phyloP scores from a whole-genome alignment of 2,329 filamentous ascomycete species.

The Monilinia vaccinii-corymbosi region DNA sequence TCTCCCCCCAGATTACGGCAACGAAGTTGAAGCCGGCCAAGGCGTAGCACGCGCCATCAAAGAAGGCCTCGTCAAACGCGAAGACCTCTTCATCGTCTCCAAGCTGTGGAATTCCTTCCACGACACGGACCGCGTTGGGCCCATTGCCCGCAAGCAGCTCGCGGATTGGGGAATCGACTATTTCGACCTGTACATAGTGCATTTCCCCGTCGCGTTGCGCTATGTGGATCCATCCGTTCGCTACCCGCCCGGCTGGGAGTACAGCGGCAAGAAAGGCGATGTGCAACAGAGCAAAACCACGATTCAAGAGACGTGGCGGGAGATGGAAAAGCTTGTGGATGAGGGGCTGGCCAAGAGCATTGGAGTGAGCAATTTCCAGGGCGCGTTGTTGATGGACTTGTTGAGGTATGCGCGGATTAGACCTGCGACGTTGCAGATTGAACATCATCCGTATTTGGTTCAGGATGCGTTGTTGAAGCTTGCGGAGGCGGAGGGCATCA shows the following conservation, averaged over 20 bases:
- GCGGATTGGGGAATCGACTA: conserved; percentile 79
- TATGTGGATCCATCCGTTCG: conserved; percentile 72
- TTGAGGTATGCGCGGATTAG: conserved; percentile 67
- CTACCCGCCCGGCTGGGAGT: conserved; percentile 73
- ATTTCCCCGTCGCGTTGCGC: conserved; percentile 81
- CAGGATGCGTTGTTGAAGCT: conserved; percentile 63
- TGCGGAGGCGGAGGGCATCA: conserved; percentile 59
- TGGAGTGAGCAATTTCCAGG: conserved; percentile 77
- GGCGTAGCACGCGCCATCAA: conserved; percentile 72
- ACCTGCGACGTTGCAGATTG: conserved; percentile 74
- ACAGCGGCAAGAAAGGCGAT: conserved; percentile 49
- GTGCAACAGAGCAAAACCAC: conserved; percentile 57
- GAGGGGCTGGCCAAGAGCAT: conserved; percentile 62
- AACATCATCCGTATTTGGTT: conserved; percentile 83
- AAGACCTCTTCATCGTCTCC: conserved; percentile 84
- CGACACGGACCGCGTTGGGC: conserved; percentile 66
- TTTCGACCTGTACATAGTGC: conserved; percentile 83
- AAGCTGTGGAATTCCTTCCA: conserved; percentile 95
- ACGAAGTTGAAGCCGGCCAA: conserved; percentile 69
- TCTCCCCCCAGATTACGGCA: conserved; percentile 59
- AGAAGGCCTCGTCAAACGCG: conserved; percentile 71
- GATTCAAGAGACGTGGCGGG: conserved; percentile 74
- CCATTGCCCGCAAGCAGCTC: conserved; percentile 67
- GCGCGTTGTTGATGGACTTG: conserved; percentile 67
- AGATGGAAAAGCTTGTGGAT: conserved; percentile 67